phyloP scores from a whole-genome alignment of 768 basidiomycete species.

The Galerina sulciceps region DNA sequence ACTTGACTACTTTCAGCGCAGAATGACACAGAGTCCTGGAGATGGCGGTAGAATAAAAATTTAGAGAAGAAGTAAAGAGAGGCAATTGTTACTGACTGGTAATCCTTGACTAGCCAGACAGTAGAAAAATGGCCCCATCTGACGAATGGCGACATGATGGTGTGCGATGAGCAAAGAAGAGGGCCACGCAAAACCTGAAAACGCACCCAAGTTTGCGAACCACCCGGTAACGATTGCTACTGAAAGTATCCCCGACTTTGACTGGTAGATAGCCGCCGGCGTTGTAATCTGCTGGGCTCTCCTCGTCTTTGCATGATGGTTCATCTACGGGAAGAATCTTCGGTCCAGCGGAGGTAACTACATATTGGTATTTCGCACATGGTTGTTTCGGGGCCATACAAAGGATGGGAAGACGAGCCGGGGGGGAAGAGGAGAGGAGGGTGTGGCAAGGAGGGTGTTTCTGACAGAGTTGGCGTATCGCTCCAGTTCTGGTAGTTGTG shows the following conservation, averaged over 20 bases:
- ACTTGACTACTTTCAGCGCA: slow-evolving; percentile 94
- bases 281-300: slow-evolving; percentile 84
- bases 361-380: slow-evolving; percentile 77
- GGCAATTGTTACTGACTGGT: slow-evolving; percentile 52
- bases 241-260: slow-evolving; percentile 83
- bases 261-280: slow-evolving; percentile 81
- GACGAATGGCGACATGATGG: slow-evolving; percentile 22
- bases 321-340: slow-evolving; percentile 76
- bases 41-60: slow-evolving; percentile 8
- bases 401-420: slow-evolving; percentile 17
- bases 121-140: slow-evolving; percentile 97
- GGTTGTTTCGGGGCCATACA: slow-evolving; percentile 71
- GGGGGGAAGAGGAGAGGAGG: slow-evolving; percentile 15
- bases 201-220: slow-evolving; percentile 87
- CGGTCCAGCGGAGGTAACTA: slow-evolving; percentile 65
- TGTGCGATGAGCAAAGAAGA: slow-evolving; percentile 27
- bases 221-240: slow-evolving; percentile 81
- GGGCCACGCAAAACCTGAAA: slow-evolving; percentile 9
- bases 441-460: slow-evolving; percentile 21
- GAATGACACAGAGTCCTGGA: slow-evolving; percentile 75
- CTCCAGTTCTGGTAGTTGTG: slow-evolving; percentile 18
- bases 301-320: slow-evolving; percentile 72
- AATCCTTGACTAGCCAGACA: slow-evolving; percentile 88
- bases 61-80: slow-evolving; percentile 3
- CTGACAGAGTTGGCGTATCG: slow-evolving; percentile 19